Percentiles rank a stretch among this genome's conserved stretches.
Conservation (phyloP, 2,329 filamentous ascomycete genomes). For the Ampelomyces quisqualis region DNA sequence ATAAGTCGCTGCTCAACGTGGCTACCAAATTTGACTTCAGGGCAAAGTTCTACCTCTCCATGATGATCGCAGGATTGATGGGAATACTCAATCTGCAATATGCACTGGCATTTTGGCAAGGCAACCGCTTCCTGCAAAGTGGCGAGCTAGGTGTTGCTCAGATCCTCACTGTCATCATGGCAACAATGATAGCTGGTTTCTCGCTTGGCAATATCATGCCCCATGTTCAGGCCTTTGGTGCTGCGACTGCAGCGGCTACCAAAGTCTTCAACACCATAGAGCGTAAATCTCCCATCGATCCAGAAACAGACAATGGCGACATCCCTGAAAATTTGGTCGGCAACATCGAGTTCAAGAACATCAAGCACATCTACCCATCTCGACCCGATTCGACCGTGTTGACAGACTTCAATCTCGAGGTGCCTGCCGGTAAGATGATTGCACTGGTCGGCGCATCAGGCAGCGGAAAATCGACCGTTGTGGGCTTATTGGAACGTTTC, state of each 20-base stretch:
- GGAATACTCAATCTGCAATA: constrained; percentile 75
- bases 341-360: constrained; percentile 73
- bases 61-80: constrained; percentile 86
- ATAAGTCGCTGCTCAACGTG: constrained; percentile 70
- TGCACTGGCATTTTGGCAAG: constrained; percentile 51
- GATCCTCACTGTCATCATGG: constrained; percentile 82
- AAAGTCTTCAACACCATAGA: constrained; percentile 97
- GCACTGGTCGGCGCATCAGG: constrained; percentile 93
- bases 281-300: constrained; percentile 79
- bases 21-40: constrained; percentile 77
- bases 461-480: constrained; percentile 91
- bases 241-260: constrained; percentile 75
- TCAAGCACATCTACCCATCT: constrained; percentile 94
- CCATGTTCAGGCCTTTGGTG: constrained; percentile 82
- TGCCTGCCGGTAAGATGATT: constrained; percentile 88
- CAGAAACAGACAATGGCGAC: constrained; percentile 68
- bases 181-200: constrained; percentile 91
- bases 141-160: constrained; percentile 64
- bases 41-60: constrained; percentile 68
- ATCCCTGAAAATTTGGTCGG: constrained; percentile 73
- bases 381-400: constrained; percentile 88
- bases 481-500: constrained; percentile 90
- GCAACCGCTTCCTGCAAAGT: constrained; percentile 57
- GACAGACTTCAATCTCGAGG: constrained; percentile 73
- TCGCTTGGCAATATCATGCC: constrained; percentile 72